Evolutionary conservation across 371 early-diverging fungal species (phyloP), one percentile per base, ranked within the genome.

Genomic region (Scutellospora calospora): DNA sequence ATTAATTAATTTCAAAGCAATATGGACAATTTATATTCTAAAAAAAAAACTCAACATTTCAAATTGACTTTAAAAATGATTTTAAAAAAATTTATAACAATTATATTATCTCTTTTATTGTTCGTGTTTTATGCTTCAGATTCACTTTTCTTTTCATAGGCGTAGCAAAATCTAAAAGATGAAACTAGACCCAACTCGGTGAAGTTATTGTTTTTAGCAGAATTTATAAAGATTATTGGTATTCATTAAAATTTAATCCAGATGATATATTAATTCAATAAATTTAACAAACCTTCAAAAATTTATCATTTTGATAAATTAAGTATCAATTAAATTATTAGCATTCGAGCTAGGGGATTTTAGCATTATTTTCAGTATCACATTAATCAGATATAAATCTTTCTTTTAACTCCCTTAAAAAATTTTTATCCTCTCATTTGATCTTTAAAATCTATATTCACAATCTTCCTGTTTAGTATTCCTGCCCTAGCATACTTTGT

Each of bases 401-500:
- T 3, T 8, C 49, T 14, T 14, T 49, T 49, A 8, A 49, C 49
- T 49, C 14, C 16, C 14, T 49, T 51, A 22, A 49, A 18, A 16
- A 51, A 29, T n/a, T 29, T 71, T 49, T 9, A 16, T 12, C 51
- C 72, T 9, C 9, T 71, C 11, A 27, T 71, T 1, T 49, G 16
- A 27, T 41, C 41, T 71, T 29, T 71, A 49, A 49, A 41, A 29
- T 49, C 72, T 25, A 22, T 49, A 0, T 71, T 71, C 27, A 49
- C 84, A 4, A 83, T 83, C 25, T 82, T 85, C 18, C 49, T 83
- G 16, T 85, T 85, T 62, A 83, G 84, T 18, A 84, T 85, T 20
- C 85, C 85, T 2, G 85, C 84, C 9, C 79, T 83, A 41, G 84
- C 83, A 51, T 85, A 85, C 68, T 85, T 85, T 63, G 81, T 85